Conservation (phyloP, 345 rosid genomes). For the Dovyalis caffra region DNA sequence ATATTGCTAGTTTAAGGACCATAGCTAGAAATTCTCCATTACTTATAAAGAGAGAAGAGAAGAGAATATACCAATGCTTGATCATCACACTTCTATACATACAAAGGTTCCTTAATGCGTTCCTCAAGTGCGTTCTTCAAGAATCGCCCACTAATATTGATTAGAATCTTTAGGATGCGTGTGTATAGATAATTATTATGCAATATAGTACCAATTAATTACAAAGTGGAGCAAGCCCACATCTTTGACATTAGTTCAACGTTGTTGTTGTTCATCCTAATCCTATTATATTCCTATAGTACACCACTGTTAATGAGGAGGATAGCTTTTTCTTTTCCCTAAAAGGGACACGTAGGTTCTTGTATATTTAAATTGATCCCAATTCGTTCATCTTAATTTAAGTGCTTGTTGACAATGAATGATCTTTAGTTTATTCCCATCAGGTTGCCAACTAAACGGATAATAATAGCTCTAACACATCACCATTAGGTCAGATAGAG, state of each 20-base stretch:
- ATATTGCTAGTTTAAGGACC: constrained; percentile 27
- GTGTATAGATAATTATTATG: not conserved
- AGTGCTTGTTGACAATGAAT: not conserved
- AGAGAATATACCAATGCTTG: constrained; percentile 18
- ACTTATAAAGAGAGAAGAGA: not conserved
- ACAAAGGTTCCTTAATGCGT: not conserved
- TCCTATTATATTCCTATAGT: not conserved
- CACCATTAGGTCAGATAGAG: too few relatives aligned
- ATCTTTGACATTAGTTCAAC: constrained; percentile 8
- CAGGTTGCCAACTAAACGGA: not conserved
- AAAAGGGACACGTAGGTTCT: not conserved
- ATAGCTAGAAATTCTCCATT: constrained; percentile 31
- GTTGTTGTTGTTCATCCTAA: not conserved
- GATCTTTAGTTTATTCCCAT: too few relatives aligned
- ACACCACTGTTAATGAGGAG: not conserved
- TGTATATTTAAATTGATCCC: not conserved
- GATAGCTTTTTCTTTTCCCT: not conserved
- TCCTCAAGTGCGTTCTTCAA: too few relatives aligned
- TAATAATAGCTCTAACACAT: too few relatives aligned
- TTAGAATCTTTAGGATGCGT: not conserved
- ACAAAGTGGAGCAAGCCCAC: not conserved
- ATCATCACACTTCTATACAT: constrained; percentile 3
- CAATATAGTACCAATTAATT: not conserved
- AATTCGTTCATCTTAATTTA: not conserved
- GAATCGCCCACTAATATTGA: not conserved